phyloP scores from a whole-genome alignment of 1,139 yeast genomes.

The Yamadazyma atlantica region DNA sequence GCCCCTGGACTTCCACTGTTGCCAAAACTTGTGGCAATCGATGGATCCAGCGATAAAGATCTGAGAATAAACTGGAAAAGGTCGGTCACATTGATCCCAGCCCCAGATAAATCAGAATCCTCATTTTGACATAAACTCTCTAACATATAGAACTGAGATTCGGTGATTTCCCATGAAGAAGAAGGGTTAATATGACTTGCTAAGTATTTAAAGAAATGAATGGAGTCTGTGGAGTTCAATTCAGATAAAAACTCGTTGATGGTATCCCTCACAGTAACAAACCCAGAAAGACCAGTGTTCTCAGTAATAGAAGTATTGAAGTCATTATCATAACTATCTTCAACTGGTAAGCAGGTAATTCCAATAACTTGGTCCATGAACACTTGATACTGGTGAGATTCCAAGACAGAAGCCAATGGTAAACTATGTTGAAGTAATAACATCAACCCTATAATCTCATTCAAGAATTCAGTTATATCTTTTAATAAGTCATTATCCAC shows the following conservation, averaged over 20 bases:
- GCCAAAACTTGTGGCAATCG: not conserved
- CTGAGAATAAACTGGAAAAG: slow-evolving; percentile 23
- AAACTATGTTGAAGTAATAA: slow-evolving; percentile 27
- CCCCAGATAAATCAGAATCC: slow-evolving; percentile 25
- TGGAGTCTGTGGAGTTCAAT: slow-evolving; percentile 37
- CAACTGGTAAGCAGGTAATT: slow-evolving; percentile 27
- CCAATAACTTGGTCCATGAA: slow-evolving; percentile 24
- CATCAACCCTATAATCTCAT: slow-evolving; percentile 10
- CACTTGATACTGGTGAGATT: slow-evolving; percentile 9
- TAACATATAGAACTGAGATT: slow-evolving; percentile 40
- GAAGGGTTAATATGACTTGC: slow-evolving; percentile 16
- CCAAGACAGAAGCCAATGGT: slow-evolving; percentile 14
- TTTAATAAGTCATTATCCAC: slow-evolving; percentile 7
- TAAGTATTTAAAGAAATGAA: slow-evolving; percentile 23
- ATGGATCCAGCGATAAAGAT: slow-evolving; percentile 13
- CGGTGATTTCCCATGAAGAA: slow-evolving; percentile 26
- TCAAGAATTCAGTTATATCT: slow-evolving; percentile 11
- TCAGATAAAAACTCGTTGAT: slow-evolving; percentile 51
- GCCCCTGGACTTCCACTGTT: not conserved
- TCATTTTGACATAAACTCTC: slow-evolving; percentile 48
- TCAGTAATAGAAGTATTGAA: slow-evolving; percentile 69
- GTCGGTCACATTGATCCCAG: slow-evolving; percentile 18
- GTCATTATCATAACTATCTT: slow-evolving; percentile 46
- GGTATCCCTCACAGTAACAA: slow-evolving; percentile 52
- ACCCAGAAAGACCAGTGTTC: slow-evolving; percentile 63